Percentiles rank a stretch among this genome's conserved stretches.
Evolutionary conservation across 2,329 filamentous ascomycete species (phyloP).

Genomic region (Ramichloridium luteum): DNA sequence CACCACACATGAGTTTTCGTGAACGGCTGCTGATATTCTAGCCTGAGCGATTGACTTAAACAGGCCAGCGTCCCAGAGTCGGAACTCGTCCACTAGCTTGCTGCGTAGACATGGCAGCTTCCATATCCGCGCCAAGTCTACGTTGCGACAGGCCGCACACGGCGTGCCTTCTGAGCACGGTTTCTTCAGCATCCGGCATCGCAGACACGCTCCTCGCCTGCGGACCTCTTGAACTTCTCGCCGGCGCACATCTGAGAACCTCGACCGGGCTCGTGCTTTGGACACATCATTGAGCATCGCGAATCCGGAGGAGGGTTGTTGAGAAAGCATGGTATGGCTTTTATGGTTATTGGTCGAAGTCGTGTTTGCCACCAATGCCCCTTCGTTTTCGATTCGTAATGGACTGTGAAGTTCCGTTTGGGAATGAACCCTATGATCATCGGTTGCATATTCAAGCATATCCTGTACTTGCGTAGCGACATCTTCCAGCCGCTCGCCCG

Average conservation of each 20-base stretch:
- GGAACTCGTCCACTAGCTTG: constrained; percentile 46
- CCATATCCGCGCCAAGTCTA: constrained; percentile 50
- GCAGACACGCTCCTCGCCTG: constrained; percentile 49
- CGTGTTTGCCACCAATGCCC: too few relatives aligned
- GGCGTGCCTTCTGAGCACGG: constrained; percentile 49
- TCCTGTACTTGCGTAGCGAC: constrained; percentile 1
- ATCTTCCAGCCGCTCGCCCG: constrained; percentile 1
- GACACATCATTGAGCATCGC: constrained; percentile 8
- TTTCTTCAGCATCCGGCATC: constrained; percentile 54
- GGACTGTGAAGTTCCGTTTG: too few relatives aligned
- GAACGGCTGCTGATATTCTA: too few relatives aligned
- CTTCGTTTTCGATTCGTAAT: too few relatives aligned
- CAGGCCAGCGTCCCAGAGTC: constrained; percentile 42
- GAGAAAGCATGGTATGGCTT: too few relatives aligned
- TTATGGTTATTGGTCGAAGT: too few relatives aligned
- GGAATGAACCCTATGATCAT: too few relatives aligned
- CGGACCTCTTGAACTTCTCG: constrained; percentile 48
- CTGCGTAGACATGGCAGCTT: constrained; percentile 48
- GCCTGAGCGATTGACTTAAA: too few relatives aligned
- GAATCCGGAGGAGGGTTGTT: constrained; percentile 8
- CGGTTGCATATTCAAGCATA: not conserved
- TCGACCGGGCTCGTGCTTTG: constrained; percentile 32
- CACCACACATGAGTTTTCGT: too few relatives aligned
- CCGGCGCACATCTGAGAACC: constrained; percentile 44
- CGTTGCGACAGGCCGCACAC: constrained; percentile 45